Conservation (phyloP, 2,329 filamentous ascomycete species). For the Cordyceps cateniannulata region DNA sequence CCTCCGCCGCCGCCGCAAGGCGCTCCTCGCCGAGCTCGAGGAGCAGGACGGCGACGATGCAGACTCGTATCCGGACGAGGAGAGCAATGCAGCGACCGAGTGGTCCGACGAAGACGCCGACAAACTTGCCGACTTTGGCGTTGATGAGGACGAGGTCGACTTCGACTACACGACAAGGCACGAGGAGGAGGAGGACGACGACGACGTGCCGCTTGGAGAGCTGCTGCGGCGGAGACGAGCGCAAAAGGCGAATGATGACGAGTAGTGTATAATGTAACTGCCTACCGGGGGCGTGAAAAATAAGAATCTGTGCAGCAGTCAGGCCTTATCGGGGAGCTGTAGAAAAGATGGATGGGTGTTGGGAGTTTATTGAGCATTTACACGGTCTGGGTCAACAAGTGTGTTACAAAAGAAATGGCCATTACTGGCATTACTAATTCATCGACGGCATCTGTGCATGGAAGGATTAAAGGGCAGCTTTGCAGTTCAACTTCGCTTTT, state of each 20-base stretch:
- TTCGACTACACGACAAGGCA: conserved; percentile 60
- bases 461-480: neutral
- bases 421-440: neutral
- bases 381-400: neutral
- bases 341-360: neutral
- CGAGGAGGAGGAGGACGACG: conserved; percentile 54
- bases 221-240: conserved; percentile 47
- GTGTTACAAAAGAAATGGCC: neutral
- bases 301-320: neutral
- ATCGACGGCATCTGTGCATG: neutral
- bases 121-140: conserved; percentile 66
- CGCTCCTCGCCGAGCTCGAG: conserved; percentile 44
- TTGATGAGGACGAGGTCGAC: conserved; percentile 67
- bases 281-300: neutral
- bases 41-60: conserved; percentile 46
- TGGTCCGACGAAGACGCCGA: conserved; percentile 77
- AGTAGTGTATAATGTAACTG: conserved; percentile 14
- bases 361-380: neutral
- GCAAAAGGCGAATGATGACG: conserved; percentile 21
- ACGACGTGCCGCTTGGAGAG: conserved; percentile 47
- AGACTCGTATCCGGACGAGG: conserved; percentile 29
- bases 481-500: too few relatives aligned
- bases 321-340: neutral
- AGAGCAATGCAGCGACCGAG: conserved; percentile 37
- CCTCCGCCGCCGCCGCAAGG: conserved; percentile 28